Evolutionary conservation across 179 eudicot species (phyloP).

Genomic region (Camellia oleifera): DNA sequence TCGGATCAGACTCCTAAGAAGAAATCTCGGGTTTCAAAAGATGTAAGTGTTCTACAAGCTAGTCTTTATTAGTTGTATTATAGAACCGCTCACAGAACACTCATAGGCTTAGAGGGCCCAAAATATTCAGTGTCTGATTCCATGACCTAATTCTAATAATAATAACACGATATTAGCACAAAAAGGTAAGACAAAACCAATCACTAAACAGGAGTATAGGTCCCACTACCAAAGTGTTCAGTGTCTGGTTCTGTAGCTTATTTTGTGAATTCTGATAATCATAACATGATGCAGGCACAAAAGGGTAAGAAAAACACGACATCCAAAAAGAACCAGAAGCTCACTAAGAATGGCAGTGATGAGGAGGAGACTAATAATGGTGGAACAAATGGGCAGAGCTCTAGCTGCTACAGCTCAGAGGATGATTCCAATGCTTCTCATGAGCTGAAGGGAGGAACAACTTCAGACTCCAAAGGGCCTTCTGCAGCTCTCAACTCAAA

Average conservation of each 20-base stretch:
- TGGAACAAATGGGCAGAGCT: constrained; percentile 24
- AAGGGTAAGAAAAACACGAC: constrained; percentile 32
- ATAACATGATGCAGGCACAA: constrained; percentile 33
- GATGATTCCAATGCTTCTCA: constrained; percentile 45
- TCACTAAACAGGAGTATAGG: too few relatives aligned
- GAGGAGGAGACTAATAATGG: constrained; percentile 25
- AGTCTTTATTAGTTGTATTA: background rate
- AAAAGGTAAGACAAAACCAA: too few relatives aligned
- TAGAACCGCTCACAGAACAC: too few relatives aligned
- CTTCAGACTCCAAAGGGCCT: constrained; percentile 19
- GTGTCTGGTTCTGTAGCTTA: too few relatives aligned
- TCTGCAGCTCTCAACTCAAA: constrained; percentile 23
- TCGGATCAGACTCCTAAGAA: constrained; percentile 38
- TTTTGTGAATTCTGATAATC: background rate
- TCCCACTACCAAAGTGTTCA: too few relatives aligned
- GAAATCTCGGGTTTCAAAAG: constrained; percentile 39
- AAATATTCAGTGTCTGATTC: too few relatives aligned
- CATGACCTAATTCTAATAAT: too few relatives aligned
- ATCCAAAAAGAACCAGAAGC: constrained; percentile 28
- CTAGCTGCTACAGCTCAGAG: constrained; percentile 38
- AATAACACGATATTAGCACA: too few relatives aligned
- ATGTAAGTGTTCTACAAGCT: constrained; percentile 36
- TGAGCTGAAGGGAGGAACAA: constrained; percentile 30
- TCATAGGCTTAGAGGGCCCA: too few relatives aligned
- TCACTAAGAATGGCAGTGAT: background rate